These are phyloP conservation scores for Melastoma malabathricum DNA, from an alignment of 345 rosid species.

Conservation along the genomic window DNA sequence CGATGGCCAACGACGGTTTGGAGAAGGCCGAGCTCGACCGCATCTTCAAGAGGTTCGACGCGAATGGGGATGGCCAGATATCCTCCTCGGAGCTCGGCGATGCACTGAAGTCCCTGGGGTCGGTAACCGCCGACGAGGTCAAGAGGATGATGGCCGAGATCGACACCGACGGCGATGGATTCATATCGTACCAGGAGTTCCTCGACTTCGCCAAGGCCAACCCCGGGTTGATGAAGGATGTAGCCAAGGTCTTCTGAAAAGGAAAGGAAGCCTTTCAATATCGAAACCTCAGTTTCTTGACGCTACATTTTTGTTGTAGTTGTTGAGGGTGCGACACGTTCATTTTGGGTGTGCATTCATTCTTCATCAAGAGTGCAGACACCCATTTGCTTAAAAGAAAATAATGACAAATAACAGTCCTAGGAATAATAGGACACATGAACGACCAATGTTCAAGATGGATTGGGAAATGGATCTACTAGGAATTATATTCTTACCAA, in stretches of 20 bases:
- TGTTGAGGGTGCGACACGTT: too few relatives aligned
- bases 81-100: constrained; percentile 69
- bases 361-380: too few relatives aligned
- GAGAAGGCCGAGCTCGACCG: constrained; percentile 45
- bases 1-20: constrained; percentile 41
- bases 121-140: constrained; percentile 45
- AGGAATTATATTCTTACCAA: too few relatives aligned
- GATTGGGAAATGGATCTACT: too few relatives aligned
- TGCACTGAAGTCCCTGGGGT: constrained; percentile 50
- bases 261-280: neutral
- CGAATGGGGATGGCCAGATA: constrained; percentile 76
- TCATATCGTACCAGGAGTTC: constrained; percentile 61
- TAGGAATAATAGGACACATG: too few relatives aligned
- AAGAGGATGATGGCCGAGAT: constrained; percentile 83
- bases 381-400: too few relatives aligned
- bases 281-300: neutral
- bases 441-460: too few relatives aligned
- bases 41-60: constrained; percentile 68
- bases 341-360: too few relatives aligned
- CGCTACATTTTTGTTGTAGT: neutral
- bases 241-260: constrained; percentile 59
- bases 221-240: constrained; percentile 72
- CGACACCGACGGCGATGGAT: constrained; percentile 83
- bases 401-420: too few relatives aligned
- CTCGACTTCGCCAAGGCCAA: constrained; percentile 58